phyloP scores from a whole-genome alignment of 73 alveolate genomes.

The Diophrys sp. region DNA sequence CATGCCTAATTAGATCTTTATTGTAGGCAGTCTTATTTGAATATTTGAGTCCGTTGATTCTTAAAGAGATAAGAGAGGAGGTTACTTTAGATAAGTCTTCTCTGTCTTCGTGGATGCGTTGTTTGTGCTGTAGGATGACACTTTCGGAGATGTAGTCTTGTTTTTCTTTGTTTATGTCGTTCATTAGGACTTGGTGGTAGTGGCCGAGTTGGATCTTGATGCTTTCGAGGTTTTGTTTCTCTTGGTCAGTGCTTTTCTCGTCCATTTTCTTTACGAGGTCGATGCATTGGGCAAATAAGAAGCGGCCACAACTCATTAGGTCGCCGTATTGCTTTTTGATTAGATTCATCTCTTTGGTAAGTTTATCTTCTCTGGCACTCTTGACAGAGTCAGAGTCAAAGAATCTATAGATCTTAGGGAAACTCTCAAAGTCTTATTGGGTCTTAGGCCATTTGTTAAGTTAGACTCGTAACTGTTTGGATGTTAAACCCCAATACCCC shows the following conservation, averaged over 20 bases:
- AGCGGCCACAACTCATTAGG: slow-evolving; percentile 82
- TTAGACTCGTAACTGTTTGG: slow-evolving; percentile 11
- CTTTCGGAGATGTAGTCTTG: not conserved
- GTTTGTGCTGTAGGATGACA: not conserved
- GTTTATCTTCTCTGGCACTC: slow-evolving; percentile 78
- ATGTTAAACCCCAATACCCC: too few relatives aligned
- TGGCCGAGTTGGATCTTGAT: not conserved
- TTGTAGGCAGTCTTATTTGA: not conserved
- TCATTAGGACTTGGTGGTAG: not conserved
- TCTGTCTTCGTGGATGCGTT: not conserved
- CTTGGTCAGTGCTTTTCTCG: not conserved
- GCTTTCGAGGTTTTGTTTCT: not conserved
- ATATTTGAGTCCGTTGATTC: not conserved
- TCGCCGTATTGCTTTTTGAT: slow-evolving; percentile 78
- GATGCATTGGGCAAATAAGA: slow-evolving; percentile 58
- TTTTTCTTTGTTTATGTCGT: not conserved
- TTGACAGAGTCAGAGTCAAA: slow-evolving; percentile 74
- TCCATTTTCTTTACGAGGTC: not conserved
- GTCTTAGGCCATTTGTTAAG: slow-evolving; percentile 18
- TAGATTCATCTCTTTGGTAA: slow-evolving; percentile 75
- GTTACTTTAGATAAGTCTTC: not conserved
- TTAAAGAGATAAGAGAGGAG: not conserved
- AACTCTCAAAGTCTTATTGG: slow-evolving; percentile 59
- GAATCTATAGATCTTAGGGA: slow-evolving; percentile 75
- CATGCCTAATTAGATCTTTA: not conserved